Conservation (phyloP, 2,329 filamentous ascomycete genomes). For the Aspergillus pseudonomiae region DNA sequence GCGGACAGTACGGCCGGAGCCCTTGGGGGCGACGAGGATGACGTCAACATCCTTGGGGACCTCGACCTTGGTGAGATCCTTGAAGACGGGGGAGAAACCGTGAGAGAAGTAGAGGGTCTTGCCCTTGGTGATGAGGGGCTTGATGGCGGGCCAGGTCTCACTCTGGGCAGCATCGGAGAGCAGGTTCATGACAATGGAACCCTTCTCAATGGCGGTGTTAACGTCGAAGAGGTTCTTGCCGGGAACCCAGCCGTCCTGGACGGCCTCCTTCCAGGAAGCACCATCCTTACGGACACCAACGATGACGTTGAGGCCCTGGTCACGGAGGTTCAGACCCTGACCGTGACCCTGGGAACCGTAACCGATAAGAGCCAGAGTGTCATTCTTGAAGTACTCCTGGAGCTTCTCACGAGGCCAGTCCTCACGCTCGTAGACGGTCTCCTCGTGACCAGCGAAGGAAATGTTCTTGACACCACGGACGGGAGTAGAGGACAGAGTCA, state of each 20-base stretch:
- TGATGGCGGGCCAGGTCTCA: slow-evolving; percentile 98
- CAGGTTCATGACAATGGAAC: slow-evolving; percentile 98
- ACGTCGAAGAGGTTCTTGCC: slow-evolving; percentile 99
- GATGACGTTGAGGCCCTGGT: slow-evolving; percentile 99
- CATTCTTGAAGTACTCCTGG: slow-evolving; percentile 99
- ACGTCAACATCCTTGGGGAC: slow-evolving; percentile 95
- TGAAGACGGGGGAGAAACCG: slow-evolving; percentile 99
- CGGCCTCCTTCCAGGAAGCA: slow-evolving; percentile 96
- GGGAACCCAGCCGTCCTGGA: slow-evolving; percentile 95
- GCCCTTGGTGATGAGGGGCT: slow-evolving; percentile 97
- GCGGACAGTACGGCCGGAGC: slow-evolving; percentile 96
- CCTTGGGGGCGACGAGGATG: slow-evolving; percentile 99
- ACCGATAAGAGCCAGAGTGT: slow-evolving; percentile 97
- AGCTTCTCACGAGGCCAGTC: slow-evolving; percentile 99
- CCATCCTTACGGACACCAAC: slow-evolving; percentile 98
- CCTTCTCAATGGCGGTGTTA: slow-evolving; percentile 89
- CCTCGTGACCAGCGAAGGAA: slow-evolving; percentile 94
- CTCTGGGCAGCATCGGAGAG: slow-evolving; percentile 96
- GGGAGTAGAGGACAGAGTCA: slow-evolving; percentile 47
- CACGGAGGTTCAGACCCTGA: slow-evolving; percentile 98
- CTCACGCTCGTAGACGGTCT: slow-evolving; percentile 94
- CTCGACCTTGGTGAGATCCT: slow-evolving; percentile 98
- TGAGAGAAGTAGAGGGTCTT: slow-evolving; percentile 99
- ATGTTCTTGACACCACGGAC: slow-evolving; percentile 93
- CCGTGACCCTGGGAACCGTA: slow-evolving; percentile 98